phyloP scores from a whole-genome alignment of 805 yeast species.

The Pichia californica region DNA sequence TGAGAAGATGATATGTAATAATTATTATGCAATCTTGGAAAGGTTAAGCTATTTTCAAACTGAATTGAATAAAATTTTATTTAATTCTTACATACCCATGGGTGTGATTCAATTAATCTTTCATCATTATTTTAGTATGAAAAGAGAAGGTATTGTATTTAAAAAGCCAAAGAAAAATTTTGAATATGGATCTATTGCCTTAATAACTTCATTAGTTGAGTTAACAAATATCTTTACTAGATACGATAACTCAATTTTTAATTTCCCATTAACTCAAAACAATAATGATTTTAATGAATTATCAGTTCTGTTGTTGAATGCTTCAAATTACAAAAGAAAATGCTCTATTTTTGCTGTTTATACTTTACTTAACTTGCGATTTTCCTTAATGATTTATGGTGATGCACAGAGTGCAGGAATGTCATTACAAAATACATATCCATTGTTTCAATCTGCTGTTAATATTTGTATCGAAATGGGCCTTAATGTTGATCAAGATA shows the following conservation, averaged over 20 bases:
- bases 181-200: constrained; percentile 12
- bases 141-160: constrained; percentile 5
- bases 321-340: constrained; percentile 10
- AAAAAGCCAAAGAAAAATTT: constrained; percentile 7
- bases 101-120: constrained; percentile 8
- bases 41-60: constrained; percentile 12
- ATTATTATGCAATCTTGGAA: constrained; percentile 13
- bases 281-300: constrained; percentile 10
- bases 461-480: constrained; percentile 11
- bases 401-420: constrained; percentile 11
- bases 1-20: constrained; percentile 4
- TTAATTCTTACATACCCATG: constrained; percentile 10
- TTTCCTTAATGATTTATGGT: constrained; percentile 12
- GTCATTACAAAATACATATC: constrained; percentile 8
- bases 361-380: constrained; percentile 5
- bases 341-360: constrained; percentile 5
- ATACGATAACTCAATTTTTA: constrained; percentile 1
- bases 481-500: constrained; percentile 6
- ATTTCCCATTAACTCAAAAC: not conserved
- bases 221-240: constrained; percentile 8
- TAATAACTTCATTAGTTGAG: constrained; percentile 10
- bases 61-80: constrained; percentile 10
- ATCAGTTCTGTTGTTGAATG: constrained; percentile 7
- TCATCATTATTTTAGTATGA: constrained; percentile 6
- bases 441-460: constrained; percentile 11